Evolutionary conservation across 2,329 filamentous ascomycete genomes (phyloP), one percentile per base, ranked within the genome.

Genomic region (Trichophyton mentagrophytes): DNA sequence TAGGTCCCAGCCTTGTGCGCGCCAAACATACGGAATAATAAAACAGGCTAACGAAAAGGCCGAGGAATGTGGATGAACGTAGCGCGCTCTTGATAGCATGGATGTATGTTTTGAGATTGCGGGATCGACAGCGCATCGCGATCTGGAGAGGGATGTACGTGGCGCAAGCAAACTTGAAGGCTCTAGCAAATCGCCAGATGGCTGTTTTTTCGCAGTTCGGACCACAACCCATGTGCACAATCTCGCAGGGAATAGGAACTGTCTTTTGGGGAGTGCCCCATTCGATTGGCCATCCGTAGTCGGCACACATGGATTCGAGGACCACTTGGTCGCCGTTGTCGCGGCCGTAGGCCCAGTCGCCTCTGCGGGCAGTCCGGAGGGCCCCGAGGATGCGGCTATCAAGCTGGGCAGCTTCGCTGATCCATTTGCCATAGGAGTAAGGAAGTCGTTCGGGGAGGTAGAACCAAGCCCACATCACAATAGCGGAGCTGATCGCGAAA

Each of bases 401-500:
- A 20, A 93, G 84, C 51, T 85, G 80, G 2, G 90, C 89, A 2
- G 86, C 87, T 22, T 85, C 84, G 46, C 81, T 83, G 66, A 95
- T 93, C 89, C 90, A 95, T 69, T 85, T 86, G 67, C 85, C 86
- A 75, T 95, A 95, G 46, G 85, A 80, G 30, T 76, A 79, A 1
- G 90, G 90, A 1, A 95, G 79, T 20, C 82, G 80, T 40, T 82
- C 78, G 0, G 89, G 88, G 8, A 78, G 72, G 74, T 92, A 95
- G 70, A 95, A 86, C 88, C 88, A 95, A 17, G 88, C 82, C 86
- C 88, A 92, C 90, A 95, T 95, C 66, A 95, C 85, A 42, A 89
- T 75, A 22, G 85, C 86, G 44, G 82, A 85, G 20, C 88, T 90
- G 38, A 80, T 72, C 51, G 86, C 83, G 71, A 95, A 95, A 17